These are phyloP conservation scores for Phialophora tarda DNA, from an alignment of 2,329 filamentous ascomycete species.

Conservation along the genomic window DNA sequence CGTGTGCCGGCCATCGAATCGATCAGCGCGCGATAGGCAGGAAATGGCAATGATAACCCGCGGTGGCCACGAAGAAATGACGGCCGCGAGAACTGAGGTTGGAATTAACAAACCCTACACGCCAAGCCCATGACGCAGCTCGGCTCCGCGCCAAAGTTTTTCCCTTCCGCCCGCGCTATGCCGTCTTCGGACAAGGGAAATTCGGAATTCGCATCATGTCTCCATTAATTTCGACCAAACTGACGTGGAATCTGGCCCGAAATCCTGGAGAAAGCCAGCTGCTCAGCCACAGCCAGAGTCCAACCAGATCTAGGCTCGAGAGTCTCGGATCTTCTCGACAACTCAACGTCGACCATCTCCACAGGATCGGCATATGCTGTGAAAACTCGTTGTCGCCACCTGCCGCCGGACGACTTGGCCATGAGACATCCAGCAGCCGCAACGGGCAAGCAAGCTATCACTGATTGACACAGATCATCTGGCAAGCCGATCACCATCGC, in stretches of 20 bases:
- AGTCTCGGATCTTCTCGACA: slow-evolving; percentile 8
- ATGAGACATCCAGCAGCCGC: not conserved
- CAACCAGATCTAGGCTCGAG: not conserved
- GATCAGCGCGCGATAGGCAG: slow-evolving; percentile 10
- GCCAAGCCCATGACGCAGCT: slow-evolving; percentile 22
- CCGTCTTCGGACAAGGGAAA: slow-evolving; percentile 3
- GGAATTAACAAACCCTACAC: slow-evolving; percentile 23
- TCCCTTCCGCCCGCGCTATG: slow-evolving; percentile 7
- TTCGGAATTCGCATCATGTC: slow-evolving; percentile 22
- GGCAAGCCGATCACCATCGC: slow-evolving; percentile 8
- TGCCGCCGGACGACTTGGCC: not conserved
- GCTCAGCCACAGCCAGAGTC: slow-evolving; percentile 28
- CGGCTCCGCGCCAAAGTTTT: slow-evolving; percentile 17
- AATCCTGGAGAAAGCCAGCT: slow-evolving; percentile 13
- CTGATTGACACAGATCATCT: slow-evolving; percentile 9
- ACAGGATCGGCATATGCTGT: slow-evolving; percentile 12
- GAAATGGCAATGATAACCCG: not conserved
- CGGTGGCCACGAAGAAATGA: slow-evolving; percentile 2
- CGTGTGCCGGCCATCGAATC: not conserved
- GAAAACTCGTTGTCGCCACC: slow-evolving; percentile 15
- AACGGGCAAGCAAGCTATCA: not conserved
- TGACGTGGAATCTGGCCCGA: slow-evolving; percentile 7
- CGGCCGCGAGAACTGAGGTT: slow-evolving; percentile 26
- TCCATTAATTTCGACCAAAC: slow-evolving; percentile 4
- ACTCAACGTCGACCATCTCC: not conserved